phyloP scores from a whole-genome alignment of 148 eudicot genomes.

The Spergularia marina region DNA sequence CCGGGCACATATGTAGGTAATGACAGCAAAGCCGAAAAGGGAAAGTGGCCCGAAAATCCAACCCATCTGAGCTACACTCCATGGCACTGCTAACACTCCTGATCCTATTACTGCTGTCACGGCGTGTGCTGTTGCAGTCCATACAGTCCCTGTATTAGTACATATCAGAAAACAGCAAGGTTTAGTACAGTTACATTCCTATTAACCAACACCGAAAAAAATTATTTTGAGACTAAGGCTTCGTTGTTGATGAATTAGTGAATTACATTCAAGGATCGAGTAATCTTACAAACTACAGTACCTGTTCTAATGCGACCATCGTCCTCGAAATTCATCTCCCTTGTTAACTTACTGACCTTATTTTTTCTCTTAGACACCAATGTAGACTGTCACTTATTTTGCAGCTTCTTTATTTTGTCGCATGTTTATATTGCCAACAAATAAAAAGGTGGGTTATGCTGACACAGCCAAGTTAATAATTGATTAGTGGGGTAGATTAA shows the following conservation, averaged over 20 bases:
- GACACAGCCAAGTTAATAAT: conserved; percentile 12
- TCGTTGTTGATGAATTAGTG: neutral
- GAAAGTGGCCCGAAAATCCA: conserved; percentile 37
- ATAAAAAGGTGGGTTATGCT: neutral
- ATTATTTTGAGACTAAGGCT: neutral
- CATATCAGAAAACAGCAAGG: too few species aligned
- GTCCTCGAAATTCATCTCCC: conserved; percentile 18
- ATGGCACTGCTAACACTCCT: conserved; percentile 40
- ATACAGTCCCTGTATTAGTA: conserved; percentile 24
- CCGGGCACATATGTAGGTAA: conserved; percentile 29
- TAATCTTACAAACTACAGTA: neutral
- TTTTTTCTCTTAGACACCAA: neutral
- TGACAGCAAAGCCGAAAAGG: conserved; percentile 29
- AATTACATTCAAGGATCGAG: too few species aligned
- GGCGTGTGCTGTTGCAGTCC: conserved; percentile 38
- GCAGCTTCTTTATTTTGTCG: neutral
- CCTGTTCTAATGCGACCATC: conserved; percentile 28
- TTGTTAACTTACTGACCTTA: neutral
- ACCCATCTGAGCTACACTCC: conserved; percentile 43
- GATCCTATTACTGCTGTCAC: conserved; percentile 42
- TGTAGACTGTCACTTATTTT: neutral
- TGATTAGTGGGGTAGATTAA: conserved; percentile 15
- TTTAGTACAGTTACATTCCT: too few species aligned
- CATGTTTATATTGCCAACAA: neutral
- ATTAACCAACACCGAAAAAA: too few species aligned